Conservation (phyloP, 2,329 filamentous ascomycete species). For the Pestalotiopsis sp. region DNA sequence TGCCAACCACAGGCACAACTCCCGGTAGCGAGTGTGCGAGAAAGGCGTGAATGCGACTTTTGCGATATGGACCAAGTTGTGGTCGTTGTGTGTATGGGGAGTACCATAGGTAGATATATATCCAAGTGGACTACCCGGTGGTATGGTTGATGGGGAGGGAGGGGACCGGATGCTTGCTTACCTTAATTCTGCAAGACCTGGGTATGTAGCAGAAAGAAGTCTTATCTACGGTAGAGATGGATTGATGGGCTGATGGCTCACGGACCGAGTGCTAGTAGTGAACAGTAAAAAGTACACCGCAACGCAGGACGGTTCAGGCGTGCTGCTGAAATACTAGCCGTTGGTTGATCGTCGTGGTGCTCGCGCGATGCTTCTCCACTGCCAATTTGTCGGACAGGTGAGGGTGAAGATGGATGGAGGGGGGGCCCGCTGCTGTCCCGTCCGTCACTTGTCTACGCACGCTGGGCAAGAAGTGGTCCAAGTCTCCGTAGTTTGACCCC, state of each 20-base stretch:
- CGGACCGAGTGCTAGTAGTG: not conserved
- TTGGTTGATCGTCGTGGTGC: constrained; percentile 12
- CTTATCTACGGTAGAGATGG: not conserved
- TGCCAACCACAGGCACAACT: not conserved
- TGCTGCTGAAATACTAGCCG: not conserved
- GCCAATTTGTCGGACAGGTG: constrained; percentile 9
- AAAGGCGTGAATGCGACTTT: not conserved
- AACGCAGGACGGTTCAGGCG: not conserved
- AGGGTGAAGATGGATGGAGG: constrained; percentile 11
- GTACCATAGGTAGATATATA: not conserved
- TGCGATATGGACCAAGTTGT: not conserved
- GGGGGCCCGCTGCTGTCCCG: constrained; percentile 2
- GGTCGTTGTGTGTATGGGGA: not conserved
- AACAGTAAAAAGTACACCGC: not conserved
- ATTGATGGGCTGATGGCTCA: not conserved
- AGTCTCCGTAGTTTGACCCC: not conserved
- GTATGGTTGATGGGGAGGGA: not conserved
- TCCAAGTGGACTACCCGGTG: not conserved
- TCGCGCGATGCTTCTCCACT: constrained; percentile 11
- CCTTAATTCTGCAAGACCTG: not conserved
- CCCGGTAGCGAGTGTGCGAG: not conserved
- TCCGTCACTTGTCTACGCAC: not conserved
- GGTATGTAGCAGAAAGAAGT: not conserved
- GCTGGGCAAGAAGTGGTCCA: not conserved
- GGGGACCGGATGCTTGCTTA: not conserved